phyloP scores from a whole-genome alignment of 768 basidiomycete genomes.

The Naganishia vishniacii region DNA sequence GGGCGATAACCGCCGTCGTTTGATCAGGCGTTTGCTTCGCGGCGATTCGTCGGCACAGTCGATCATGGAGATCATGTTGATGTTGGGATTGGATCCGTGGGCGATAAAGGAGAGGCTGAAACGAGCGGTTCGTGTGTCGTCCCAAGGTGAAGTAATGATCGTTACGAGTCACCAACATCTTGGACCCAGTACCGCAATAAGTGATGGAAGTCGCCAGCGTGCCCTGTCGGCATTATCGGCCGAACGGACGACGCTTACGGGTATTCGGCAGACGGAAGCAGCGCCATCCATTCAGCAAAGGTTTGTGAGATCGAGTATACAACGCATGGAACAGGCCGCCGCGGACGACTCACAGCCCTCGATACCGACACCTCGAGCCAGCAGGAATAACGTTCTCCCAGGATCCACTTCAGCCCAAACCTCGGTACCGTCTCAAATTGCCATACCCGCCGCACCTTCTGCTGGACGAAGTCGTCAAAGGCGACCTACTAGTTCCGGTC shows the following conservation, averaged over 20 bases:
- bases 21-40: slow-evolving; percentile 7
- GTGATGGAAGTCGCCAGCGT: not conserved
- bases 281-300: not conserved
- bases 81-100: slow-evolving; percentile 13
- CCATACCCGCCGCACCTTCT: not conserved
- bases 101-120: slow-evolving; percentile 9
- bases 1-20: slow-evolving; percentile 11
- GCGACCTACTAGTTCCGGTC: not conserved
- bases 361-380: slow-evolving; percentile 4
- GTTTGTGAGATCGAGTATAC: not conserved
- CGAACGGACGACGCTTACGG: not conserved
- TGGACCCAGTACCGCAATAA: not conserved
- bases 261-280: not conserved
- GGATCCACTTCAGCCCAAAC: not conserved
- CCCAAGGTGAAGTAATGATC: slow-evolving; percentile 14
- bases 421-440: not conserved
- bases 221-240: not conserved
- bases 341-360: not conserved
- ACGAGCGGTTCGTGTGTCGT: slow-evolving; percentile 5
- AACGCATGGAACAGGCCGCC: not conserved
- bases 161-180: slow-evolving; percentile 7
- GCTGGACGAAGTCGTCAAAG: too few species aligned
- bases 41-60: slow-evolving; percentile 7
- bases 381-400: not conserved
- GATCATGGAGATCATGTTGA: slow-evolving; percentile 20